phyloP scores from a whole-genome alignment of 768 basidiomycete species.

The Amanita jacksonii region DNA sequence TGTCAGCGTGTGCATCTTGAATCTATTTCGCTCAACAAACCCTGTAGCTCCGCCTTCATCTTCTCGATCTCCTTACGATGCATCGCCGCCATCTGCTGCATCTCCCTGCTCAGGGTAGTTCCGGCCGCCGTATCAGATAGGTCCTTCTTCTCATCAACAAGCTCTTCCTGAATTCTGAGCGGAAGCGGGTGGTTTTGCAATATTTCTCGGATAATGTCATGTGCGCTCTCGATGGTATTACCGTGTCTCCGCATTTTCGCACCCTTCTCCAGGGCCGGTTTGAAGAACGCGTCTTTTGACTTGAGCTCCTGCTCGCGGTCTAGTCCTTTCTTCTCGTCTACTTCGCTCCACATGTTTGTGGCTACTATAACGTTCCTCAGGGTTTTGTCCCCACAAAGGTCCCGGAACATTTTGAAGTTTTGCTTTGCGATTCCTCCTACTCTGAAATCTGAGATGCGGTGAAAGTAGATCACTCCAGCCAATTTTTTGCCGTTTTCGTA shows the following conservation, averaged over 20 bases:
- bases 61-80: constrained; percentile 38
- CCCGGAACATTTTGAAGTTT: constrained; percentile 37
- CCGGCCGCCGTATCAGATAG: constrained; percentile 47
- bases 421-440: constrained; percentile 30
- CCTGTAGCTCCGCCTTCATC: constrained; percentile 38
- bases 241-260: constrained; percentile 36
- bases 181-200: constrained; percentile 29
- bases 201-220: constrained; percentile 31
- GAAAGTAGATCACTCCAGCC: constrained; percentile 32
- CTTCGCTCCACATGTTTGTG: constrained; percentile 44
- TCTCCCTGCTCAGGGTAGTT: constrained; percentile 38
- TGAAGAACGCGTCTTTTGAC: constrained; percentile 36
- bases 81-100: constrained; percentile 35
- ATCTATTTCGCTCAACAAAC: constrained; percentile 7
- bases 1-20: background rate
- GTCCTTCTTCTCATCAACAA: constrained; percentile 38
- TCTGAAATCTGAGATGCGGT: constrained; percentile 29
- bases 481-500: constrained; percentile 16
- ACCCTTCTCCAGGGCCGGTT: constrained; percentile 39
- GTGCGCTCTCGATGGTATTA: constrained; percentile 31
- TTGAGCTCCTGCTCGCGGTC: constrained; percentile 37
- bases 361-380: constrained; percentile 36
- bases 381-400: constrained; percentile 33
- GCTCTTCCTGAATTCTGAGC: constrained; percentile 45
- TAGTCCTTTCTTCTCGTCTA: constrained; percentile 26